Evolutionary conservation across 2,329 filamentous ascomycete genomes (phyloP), one percentile per base, ranked within the genome.

Genomic region (Aspergillus fischeri): DNA sequence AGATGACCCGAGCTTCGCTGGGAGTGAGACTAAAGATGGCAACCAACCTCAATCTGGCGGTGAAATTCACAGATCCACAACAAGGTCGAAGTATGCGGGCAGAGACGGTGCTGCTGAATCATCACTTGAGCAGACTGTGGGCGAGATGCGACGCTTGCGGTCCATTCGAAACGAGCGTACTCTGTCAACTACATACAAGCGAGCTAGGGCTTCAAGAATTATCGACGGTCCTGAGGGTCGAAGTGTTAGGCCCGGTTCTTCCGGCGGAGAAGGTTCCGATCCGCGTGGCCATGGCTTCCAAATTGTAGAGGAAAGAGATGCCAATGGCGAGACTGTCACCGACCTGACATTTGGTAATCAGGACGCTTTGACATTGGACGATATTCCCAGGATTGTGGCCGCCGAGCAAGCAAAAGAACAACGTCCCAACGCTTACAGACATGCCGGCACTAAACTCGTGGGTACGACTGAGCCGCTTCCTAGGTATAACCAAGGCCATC

Each of bases 91-190:
- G 66, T 91, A 86, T 25, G 83, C 84, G 60, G 75, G 81, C 57
- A 78, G 76, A 55, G 86, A 87, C 52, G 79, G 78, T 32, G 82
- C 85, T 58, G 82, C 83, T 59, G 83, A 86, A 63, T 84, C 87
- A 67, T 91, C 89, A 52, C 94, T 97, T 71, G 93, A 97, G 77
- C 95, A 92, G 76, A 96, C 93, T 49, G 87, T 99, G 65, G 95
- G 94, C 64, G 94, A 99, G 75, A 94, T 99, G 70, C 88, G 92
- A 67, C 85, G 94, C 60, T 77, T 99, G 58, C 87, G 93, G 63
- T 97, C 94, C 60, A 97, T 93, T 24, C 87, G 94, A 29, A 88
- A 97, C 70, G 93, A 99, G 69, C 93, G 95, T 70, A 91, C 96
- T 67, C 78, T 99, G 47, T 97, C 93, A 38, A 95, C 91, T 24